These are phyloP conservation scores for Mortierella sp. DNA, from an alignment of 371 early-diverging fungal genomes.

Conservation along the genomic window DNA sequence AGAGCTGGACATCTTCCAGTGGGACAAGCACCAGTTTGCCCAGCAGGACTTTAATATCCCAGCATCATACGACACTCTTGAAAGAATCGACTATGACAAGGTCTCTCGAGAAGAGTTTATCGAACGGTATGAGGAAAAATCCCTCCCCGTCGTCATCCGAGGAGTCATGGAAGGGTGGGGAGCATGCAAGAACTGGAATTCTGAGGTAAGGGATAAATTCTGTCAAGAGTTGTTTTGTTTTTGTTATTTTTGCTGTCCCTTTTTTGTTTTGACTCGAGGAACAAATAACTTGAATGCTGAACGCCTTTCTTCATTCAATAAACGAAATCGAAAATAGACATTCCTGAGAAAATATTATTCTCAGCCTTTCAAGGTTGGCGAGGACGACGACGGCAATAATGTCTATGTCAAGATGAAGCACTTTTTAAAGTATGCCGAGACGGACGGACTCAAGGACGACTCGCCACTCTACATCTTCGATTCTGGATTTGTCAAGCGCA, in stretches of 20 bases:
- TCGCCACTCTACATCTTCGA: slow-evolving; percentile 91
- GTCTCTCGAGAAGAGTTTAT: slow-evolving; percentile 73
- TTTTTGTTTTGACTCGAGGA: not conserved
- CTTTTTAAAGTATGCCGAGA: slow-evolving; percentile 71
- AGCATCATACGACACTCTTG: slow-evolving; percentile 61
- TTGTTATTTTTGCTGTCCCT: not conserved
- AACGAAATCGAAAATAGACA: slow-evolving; percentile 62
- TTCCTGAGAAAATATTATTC: slow-evolving; percentile 67
- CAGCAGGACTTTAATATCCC: slow-evolving; percentile 67
- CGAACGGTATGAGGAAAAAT: slow-evolving; percentile 67
- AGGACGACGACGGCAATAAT: slow-evolving; percentile 83
- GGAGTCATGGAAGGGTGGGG: slow-evolving; percentile 75
- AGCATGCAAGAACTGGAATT: slow-evolving; percentile 72
- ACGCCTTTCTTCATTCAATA: not conserved
- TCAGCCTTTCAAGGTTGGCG: slow-evolving; percentile 85
- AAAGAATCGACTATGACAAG: slow-evolving; percentile 64
- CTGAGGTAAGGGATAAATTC: slow-evolving; percentile 60
- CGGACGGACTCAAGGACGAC: slow-evolving; percentile 76
- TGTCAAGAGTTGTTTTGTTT: not conserved
- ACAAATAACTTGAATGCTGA: not conserved
- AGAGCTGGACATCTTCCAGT: slow-evolving; percentile 72
- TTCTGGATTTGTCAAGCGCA: slow-evolving; percentile 68
- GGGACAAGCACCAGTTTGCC: slow-evolving; percentile 68
- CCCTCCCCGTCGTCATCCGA: slow-evolving; percentile 75
- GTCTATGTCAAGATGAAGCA: slow-evolving; percentile 84